Conservation (phyloP, 495 filamentous ascomycete genomes). For the Friedmanniomyces simplex region DNA sequence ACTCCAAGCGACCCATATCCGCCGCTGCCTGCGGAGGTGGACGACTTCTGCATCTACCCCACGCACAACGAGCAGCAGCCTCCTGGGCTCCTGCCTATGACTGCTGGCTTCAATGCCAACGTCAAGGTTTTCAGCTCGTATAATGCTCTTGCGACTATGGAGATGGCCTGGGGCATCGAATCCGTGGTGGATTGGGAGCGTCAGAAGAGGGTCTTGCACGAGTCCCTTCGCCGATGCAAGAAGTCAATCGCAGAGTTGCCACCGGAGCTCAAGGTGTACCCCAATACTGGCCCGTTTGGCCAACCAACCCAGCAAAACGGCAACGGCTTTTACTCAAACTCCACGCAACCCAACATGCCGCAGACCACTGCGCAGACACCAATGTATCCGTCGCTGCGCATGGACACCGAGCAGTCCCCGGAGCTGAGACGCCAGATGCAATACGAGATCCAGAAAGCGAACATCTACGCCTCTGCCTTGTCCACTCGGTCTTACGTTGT, state of each 20-base stretch:
- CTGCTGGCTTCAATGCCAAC: constrained; percentile 70
- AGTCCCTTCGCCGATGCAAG: constrained; percentile 22
- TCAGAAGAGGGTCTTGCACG: constrained; percentile 51
- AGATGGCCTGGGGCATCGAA: constrained; percentile 62
- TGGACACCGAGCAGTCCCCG: constrained; percentile 12
- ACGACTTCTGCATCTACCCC: constrained; percentile 63
- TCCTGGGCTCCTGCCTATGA: constrained; percentile 45
- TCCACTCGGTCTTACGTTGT: constrained; percentile 69
- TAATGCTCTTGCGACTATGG: constrained; percentile 54
- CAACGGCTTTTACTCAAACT: background rate
- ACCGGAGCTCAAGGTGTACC: constrained; percentile 10
- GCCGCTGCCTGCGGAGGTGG: constrained; percentile 65
- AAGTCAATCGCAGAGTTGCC: constrained; percentile 11
- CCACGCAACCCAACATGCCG: background rate
- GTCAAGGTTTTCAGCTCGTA: constrained; percentile 62
- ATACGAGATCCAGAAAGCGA: constrained; percentile 75
- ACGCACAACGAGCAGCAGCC: constrained; percentile 56
- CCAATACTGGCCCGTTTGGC: background rate
- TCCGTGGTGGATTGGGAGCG: constrained; percentile 61
- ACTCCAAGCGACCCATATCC: constrained; percentile 68
- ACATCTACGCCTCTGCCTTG: constrained; percentile 66
- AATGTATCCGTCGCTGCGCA: background rate
- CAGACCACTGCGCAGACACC: constrained; percentile 2
- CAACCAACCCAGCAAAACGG: constrained; percentile 7
- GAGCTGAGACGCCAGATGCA: constrained; percentile 49